These are phyloP conservation scores for Mucor plumbeus DNA, from an alignment of 371 early-diverging fungal genomes.

Conservation along the genomic window DNA sequence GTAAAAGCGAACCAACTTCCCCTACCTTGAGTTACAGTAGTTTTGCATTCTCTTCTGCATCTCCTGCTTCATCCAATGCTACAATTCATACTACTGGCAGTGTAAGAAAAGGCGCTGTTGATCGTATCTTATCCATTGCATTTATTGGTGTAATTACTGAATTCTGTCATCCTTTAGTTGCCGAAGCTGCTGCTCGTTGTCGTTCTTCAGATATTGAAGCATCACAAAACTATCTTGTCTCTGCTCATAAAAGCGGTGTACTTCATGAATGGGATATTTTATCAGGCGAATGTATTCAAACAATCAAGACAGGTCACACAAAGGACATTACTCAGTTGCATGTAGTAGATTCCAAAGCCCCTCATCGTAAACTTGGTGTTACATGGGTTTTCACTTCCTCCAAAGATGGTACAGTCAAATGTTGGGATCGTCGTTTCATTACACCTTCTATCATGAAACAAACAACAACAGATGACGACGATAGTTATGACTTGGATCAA, in stretches of 20 bases:
- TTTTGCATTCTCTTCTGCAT: not conserved
- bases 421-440: constrained; percentile 45
- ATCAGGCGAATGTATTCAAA: constrained; percentile 37
- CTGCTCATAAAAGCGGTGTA: constrained; percentile 31
- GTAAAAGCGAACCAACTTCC: not conserved
- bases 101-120: not conserved
- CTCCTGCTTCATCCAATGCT: not conserved
- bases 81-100: not conserved
- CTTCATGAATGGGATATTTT: constrained; percentile 41
- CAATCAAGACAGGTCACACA: constrained; percentile 27
- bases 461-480: not conserved
- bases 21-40: not conserved
- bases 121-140: constrained; percentile 25
- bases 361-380: constrained; percentile 26
- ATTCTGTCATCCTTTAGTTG: constrained; percentile 25
- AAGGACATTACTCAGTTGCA: constrained; percentile 31
- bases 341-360: constrained; percentile 28
- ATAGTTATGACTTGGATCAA: not conserved
- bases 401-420: constrained; percentile 36
- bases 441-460: not conserved
- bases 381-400: constrained; percentile 39
- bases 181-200: constrained; percentile 24
- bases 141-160: constrained; percentile 25
- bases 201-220: not conserved
- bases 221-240: constrained; percentile 31